Conservation (phyloP, 345 rosid genomes). For the Clarkia xantiana region DNA sequence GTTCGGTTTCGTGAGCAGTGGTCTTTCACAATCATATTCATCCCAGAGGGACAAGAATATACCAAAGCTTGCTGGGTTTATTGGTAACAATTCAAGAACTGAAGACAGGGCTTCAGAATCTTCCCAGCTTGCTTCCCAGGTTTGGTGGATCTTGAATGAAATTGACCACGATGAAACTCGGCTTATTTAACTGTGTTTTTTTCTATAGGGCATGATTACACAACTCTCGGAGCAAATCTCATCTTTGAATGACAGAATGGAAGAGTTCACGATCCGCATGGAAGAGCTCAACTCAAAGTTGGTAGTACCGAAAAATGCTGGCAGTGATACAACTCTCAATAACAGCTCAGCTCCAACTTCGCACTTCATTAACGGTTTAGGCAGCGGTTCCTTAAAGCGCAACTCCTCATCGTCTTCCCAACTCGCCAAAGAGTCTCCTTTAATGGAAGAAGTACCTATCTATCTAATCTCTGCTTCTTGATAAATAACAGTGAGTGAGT, state of each 20-base stretch:
- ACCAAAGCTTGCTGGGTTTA: constrained; percentile 32
- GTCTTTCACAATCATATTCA: constrained; percentile 86
- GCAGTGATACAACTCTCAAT: constrained; percentile 23
- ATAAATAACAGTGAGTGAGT: background rate
- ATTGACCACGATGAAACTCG: constrained; percentile 2
- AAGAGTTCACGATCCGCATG: constrained; percentile 58
- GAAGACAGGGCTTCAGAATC: constrained; percentile 37
- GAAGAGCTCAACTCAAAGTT: constrained; percentile 74
- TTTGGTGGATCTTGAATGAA: constrained; percentile 7
- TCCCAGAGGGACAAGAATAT: constrained; percentile 57
- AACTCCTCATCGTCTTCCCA: constrained; percentile 69
- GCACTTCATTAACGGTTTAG: constrained; percentile 62
- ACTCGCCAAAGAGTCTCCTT: constrained; percentile 58
- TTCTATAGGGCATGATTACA: constrained; percentile 44
- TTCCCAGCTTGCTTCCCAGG: constrained; percentile 39
- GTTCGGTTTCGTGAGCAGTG: constrained; percentile 26
- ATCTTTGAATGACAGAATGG: constrained; percentile 76
- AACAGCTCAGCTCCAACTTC: too few species aligned
- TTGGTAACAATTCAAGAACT: constrained; percentile 24
- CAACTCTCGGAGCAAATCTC: constrained; percentile 92
- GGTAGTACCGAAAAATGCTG: constrained; percentile 28
- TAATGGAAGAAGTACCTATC: constrained; percentile 69
- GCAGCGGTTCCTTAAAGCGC: constrained; percentile 61
- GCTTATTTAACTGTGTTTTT: constrained; percentile 3
- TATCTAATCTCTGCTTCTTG: background rate